These are phyloP conservation scores for Populus simonii DNA, from an alignment of 345 rosid genomes.

Conservation along the genomic window DNA sequence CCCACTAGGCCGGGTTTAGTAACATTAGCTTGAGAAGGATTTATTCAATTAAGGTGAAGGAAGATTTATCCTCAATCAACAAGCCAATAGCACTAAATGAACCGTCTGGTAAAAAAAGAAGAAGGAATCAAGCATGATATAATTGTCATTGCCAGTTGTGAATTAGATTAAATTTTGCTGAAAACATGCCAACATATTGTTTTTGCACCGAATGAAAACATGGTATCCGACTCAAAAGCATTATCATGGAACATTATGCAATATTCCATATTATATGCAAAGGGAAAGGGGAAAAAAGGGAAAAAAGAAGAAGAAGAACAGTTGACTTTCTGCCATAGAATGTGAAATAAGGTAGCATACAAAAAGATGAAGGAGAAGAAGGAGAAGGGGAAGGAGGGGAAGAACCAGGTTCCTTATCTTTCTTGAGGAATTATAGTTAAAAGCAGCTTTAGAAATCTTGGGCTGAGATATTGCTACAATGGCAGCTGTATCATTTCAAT, in stretches of 20 bases:
- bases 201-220: neutral
- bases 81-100: too few species aligned
- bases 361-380: slow-evolving; percentile 13
- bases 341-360: neutral
- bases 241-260: neutral
- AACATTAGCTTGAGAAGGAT: too few species aligned
- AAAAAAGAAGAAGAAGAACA: neutral
- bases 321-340: slow-evolving; percentile 26
- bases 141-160: too few species aligned
- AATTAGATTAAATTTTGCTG: too few species aligned
- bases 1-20: too few species aligned
- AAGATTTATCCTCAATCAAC: too few species aligned
- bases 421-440: neutral
- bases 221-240: neutral
- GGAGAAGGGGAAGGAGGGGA: neutral
- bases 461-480: slow-evolving; percentile 17
- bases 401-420: slow-evolving; percentile 43
- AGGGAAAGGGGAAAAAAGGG: neutral
- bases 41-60: too few species aligned
- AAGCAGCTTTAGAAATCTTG: slow-evolving; percentile 26
- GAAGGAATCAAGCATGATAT: too few species aligned
- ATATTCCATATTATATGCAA: neutral
- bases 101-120: too few species aligned
- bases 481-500: neutral
- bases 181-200: too few species aligned